Percentiles rank a stretch among this genome's conserved stretches.
Conservation (phyloP, 345 rosid genomes). For the Arabis alpina region DNA sequence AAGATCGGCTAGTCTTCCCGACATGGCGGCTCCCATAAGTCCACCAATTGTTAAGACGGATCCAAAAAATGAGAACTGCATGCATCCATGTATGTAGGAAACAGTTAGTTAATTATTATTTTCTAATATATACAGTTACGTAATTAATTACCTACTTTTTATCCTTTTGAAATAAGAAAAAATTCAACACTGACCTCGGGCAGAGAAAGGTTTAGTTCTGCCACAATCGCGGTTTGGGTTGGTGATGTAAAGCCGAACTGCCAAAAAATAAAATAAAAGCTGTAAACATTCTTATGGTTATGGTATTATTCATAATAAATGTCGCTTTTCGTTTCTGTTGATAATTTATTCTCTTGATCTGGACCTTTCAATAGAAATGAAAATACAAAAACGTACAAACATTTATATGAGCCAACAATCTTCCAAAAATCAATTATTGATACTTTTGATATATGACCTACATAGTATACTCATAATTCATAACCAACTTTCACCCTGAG, state of each 20-base stretch:
- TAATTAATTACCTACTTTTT: too few relatives aligned
- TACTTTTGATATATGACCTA: too few relatives aligned
- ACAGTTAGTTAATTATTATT: not conserved
- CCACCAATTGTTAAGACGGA: conserved; percentile 85
- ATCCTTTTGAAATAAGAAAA: not conserved
- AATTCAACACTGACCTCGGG: conserved; percentile 25
- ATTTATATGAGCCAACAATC: not conserved
- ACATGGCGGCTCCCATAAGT: conserved; percentile 77
- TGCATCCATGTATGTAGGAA: not conserved
- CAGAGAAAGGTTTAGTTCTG: conserved; percentile 62
- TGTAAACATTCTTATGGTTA: not conserved
- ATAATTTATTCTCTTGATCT: not conserved
- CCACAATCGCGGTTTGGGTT: conserved; percentile 71
- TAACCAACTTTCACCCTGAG: conserved; percentile 2
- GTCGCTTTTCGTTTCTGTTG: not conserved
- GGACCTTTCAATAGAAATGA: not conserved
- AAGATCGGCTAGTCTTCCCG: conserved; percentile 73
- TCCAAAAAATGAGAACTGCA: conserved; percentile 85
- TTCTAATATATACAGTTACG: not conserved
- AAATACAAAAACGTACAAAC: not conserved
- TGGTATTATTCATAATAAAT: not conserved
- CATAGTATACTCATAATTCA: not conserved
- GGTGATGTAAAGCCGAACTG: conserved; percentile 92
- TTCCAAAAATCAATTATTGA: not conserved
- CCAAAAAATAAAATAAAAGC: not conserved